These are phyloP conservation scores for Lasiodiplodia citricola DNA, from an alignment of 2,329 filamentous ascomycete species.

Conservation along the genomic window DNA sequence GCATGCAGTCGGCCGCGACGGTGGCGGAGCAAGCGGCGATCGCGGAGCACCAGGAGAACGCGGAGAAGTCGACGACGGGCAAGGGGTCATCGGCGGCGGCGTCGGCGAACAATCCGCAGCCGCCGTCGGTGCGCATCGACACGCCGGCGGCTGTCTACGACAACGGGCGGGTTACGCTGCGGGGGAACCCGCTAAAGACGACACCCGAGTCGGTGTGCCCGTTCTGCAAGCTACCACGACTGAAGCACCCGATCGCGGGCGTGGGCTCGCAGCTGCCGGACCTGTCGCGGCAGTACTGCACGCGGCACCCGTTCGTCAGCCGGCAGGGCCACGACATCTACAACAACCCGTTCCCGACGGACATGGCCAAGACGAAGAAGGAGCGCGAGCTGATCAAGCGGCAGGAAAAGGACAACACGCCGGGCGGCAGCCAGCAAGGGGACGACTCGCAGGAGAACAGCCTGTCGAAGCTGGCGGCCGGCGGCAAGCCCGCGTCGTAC, in stretches of 20 bases:
- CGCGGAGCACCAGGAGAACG: constrained; percentile 55
- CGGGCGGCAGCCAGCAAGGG: constrained; percentile 45
- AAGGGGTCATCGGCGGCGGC: constrained; percentile 31
- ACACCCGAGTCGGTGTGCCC: constrained; percentile 75
- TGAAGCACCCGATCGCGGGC: constrained; percentile 74
- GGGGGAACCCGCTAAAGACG: constrained; percentile 74
- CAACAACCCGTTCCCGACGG: constrained; percentile 78
- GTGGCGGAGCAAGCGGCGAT: constrained; percentile 47
- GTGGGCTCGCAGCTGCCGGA: constrained; percentile 70
- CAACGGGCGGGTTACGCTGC: constrained; percentile 70
- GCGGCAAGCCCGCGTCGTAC: constrained; percentile 52
- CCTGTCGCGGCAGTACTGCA: constrained; percentile 70
- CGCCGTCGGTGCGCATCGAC: constrained; percentile 58
- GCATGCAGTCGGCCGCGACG: constrained; percentile 65
- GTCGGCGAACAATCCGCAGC: constrained; percentile 49
- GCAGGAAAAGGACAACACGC: constrained; percentile 51
- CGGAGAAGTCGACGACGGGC: constrained; percentile 53
- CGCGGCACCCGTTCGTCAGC: constrained; percentile 77
- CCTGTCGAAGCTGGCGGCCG: constrained; percentile 55
- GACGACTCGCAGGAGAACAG: constrained; percentile 38
- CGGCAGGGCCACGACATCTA: constrained; percentile 80
- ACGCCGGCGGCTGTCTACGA: constrained; percentile 73
- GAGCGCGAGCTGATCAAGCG: constrained; percentile 63
- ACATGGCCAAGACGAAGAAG: constrained; percentile 76
- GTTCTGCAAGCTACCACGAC: constrained; percentile 74